Evolutionary conservation across 345 rosid genomes (phyloP).

Genomic region (Punica granatum): DNA sequence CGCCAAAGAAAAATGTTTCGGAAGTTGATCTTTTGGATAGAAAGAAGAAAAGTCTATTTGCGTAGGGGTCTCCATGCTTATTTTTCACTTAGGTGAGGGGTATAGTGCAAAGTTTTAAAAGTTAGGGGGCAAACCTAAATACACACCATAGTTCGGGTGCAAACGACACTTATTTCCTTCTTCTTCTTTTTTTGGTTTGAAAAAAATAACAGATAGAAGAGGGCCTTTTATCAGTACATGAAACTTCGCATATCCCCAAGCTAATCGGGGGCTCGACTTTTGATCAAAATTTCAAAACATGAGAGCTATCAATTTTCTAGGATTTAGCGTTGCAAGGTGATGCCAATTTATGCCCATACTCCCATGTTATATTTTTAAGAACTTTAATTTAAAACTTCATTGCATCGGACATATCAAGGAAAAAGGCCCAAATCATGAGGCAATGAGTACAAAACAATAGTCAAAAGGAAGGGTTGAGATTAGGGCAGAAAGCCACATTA

Average conservation of each 20-base stretch:
- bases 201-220: no score
- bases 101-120: no score
- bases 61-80: no score
- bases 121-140: no score
- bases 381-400: background rate
- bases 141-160: no score
- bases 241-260: background rate
- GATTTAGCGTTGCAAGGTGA: background rate
- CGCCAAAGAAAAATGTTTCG: no score
- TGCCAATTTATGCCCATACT: background rate
- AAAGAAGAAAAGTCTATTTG: no score
- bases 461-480: background rate
- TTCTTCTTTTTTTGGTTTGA: no score
- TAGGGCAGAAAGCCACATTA: background rate
- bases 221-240: background rate
- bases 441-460: constrained; percentile 13
- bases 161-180: no score
- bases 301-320: background rate
- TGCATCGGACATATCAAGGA: background rate
- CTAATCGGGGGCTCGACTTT: background rate
- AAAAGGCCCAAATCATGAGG: constrained; percentile 8
- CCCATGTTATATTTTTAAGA: background rate
- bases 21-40: no score
- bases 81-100: no score
- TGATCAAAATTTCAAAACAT: background rate